A percentile compares a stretch with the other conserved stretches of the same genome.
phyloP scores from a whole-genome alignment of 768 basidiomycete genomes.

The Boletales sp. region DNA sequence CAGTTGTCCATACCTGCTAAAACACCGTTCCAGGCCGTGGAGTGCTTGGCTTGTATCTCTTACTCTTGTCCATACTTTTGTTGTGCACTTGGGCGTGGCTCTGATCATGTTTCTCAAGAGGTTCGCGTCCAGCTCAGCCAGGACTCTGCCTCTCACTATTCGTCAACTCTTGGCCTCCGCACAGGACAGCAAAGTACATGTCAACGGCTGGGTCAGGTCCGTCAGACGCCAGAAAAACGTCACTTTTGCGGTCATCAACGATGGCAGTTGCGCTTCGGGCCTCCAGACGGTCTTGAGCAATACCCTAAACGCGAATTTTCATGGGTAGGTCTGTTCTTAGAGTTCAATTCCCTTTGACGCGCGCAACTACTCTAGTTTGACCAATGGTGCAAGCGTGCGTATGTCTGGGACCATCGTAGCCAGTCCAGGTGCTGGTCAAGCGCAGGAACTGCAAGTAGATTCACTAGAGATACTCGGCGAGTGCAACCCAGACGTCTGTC shows the following conservation, averaged over 20 bases:
- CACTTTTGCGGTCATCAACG: slow-evolving; percentile 79
- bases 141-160: slow-evolving; percentile 29
- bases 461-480: slow-evolving; percentile 48
- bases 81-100: slow-evolving; percentile 15
- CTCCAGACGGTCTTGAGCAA: slow-evolving; percentile 74
- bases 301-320: slow-evolving; percentile 11
- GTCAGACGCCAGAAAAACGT: slow-evolving; percentile 84
- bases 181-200: slow-evolving; percentile 26
- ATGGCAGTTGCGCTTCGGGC: slow-evolving; percentile 69
- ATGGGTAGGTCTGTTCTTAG: slow-evolving; percentile 10
- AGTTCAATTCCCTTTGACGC: neutral
- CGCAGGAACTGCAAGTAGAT: slow-evolving; percentile 49
- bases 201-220: slow-evolving; percentile 86
- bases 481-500: slow-evolving; percentile 54
- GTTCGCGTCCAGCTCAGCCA: slow-evolving; percentile 27
- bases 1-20: slow-evolving; percentile 20
- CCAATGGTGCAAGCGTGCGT: slow-evolving; percentile 54
- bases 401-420: slow-evolving; percentile 43
- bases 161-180: slow-evolving; percentile 35
- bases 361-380: slow-evolving; percentile 34
- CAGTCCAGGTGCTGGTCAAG: slow-evolving; percentile 50
- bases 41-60: slow-evolving; percentile 21
- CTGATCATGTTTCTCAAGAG: slow-evolving; percentile 25
- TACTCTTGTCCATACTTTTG: slow-evolving; percentile 9
- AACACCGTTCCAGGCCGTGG: slow-evolving; percentile 17